phyloP scores from a whole-genome alignment of 2,329 filamentous ascomycete genomes.

The Cladophialophora chaetospira region DNA sequence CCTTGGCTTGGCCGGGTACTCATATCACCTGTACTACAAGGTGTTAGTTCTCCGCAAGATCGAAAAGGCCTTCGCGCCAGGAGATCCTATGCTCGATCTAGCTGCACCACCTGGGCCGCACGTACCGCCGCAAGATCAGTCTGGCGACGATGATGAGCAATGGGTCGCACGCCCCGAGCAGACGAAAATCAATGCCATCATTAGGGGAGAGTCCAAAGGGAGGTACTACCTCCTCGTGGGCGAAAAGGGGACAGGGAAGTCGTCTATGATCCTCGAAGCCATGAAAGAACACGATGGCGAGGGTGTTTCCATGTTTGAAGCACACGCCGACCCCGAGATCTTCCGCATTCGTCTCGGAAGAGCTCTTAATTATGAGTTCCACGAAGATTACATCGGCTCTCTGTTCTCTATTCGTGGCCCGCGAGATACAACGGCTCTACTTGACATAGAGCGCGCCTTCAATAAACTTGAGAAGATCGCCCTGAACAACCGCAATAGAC shows the following conservation, averaged over 20 bases:
- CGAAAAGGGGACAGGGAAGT: slow-evolving; percentile 96
- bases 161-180: slow-evolving; percentile 90
- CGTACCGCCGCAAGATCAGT: slow-evolving; percentile 6
- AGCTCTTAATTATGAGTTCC: slow-evolving; percentile 91
- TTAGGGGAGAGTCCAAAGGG: slow-evolving; percentile 70
- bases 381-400: slow-evolving; percentile 89
- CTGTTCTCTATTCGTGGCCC: slow-evolving; percentile 94
- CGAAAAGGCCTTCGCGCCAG: slow-evolving; percentile 84
- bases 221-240: slow-evolving; percentile 92
- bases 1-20: slow-evolving; percentile 71
- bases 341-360: slow-evolving; percentile 92
- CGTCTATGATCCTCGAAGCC: slow-evolving; percentile 91
- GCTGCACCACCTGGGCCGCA: slow-evolving; percentile 50
- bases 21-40: slow-evolving; percentile 86
- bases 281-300: slow-evolving; percentile 92
- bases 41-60: slow-evolving; percentile 89
- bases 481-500: slow-evolving; percentile 58
- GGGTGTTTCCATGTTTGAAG: slow-evolving; percentile 92
- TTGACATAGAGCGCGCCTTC: slow-evolving; percentile 94
- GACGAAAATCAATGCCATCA: slow-evolving; percentile 75
- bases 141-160: slow-evolving; percentile 35
- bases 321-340: slow-evolving; percentile 91
- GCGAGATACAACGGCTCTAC: slow-evolving; percentile 82
- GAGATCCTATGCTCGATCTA: slow-evolving; percentile 83
- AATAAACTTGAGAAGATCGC: slow-evolving; percentile 99